Conservation (phyloP, 345 rosid genomes). For the Salix brachista region DNA sequence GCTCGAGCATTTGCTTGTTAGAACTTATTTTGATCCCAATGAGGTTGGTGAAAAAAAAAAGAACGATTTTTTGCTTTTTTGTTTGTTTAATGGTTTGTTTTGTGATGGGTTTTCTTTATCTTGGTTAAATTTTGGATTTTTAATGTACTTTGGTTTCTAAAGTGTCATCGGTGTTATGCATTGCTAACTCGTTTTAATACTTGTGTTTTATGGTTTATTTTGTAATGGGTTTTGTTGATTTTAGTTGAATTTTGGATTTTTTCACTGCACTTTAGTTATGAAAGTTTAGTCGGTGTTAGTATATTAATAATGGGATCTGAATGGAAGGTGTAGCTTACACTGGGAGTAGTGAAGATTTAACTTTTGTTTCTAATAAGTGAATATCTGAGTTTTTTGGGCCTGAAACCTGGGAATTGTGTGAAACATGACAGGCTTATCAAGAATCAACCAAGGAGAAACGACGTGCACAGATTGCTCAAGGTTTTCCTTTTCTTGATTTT, state of each 20-base stretch:
- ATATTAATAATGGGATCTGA: not conserved
- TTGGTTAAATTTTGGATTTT: not conserved
- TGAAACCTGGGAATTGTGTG: not conserved
- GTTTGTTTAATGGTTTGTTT: not conserved
- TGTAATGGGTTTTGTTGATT: not conserved
- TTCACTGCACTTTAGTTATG: not conserved
- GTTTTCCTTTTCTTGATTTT: conserved; percentile 30
- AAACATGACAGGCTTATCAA: conserved; percentile 65
- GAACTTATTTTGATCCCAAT: conserved; percentile 91
- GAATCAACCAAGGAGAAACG: conserved; percentile 92
- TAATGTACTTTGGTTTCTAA: not conserved
- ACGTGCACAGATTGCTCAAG: conserved; percentile 94
- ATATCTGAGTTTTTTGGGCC: not conserved
- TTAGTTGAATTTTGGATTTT: not conserved
- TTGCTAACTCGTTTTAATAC: not conserved
- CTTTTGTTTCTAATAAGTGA: not conserved
- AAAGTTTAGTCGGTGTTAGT: not conserved
- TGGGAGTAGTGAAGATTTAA: not conserved
- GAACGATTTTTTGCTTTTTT: not conserved
- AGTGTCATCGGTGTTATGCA: not conserved
- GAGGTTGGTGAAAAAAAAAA: conserved; percentile 45
- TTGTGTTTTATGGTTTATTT: not conserved
- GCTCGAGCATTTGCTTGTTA: conserved; percentile 90
- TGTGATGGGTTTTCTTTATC: not conserved
- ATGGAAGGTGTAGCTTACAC: not conserved